These are phyloP conservation scores for Plasmodium malariae DNA, from an alignment of 169 alveolate genomes.

Conservation along the genomic window DNA sequence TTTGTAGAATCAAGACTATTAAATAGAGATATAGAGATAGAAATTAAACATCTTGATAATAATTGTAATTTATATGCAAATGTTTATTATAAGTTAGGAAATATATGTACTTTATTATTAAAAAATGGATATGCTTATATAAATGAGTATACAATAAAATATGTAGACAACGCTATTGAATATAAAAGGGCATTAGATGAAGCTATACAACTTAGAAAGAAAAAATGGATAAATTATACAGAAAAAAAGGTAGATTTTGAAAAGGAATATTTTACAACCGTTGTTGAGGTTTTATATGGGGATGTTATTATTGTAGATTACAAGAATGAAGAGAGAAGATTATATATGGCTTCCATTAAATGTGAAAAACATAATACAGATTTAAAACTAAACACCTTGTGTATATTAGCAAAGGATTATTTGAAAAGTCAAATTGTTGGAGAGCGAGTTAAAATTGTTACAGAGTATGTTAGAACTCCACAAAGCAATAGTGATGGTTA, in stretches of 20 bases:
- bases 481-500: constrained; percentile 76
- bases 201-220: constrained; percentile 59
- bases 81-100: constrained; percentile 58
- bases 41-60: constrained; percentile 59
- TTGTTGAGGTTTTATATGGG: constrained; percentile 70
- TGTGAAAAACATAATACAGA: constrained; percentile 74
- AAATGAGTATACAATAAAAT: constrained; percentile 70
- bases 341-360: constrained; percentile 61
- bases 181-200: constrained; percentile 71
- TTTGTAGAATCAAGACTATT: constrained; percentile 63
- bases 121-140: constrained; percentile 75
- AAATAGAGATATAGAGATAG: constrained; percentile 70
- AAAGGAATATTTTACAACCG: constrained; percentile 53
- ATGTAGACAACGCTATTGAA: constrained; percentile 57
- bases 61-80: constrained; percentile 65
- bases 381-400: constrained; percentile 42
- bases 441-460: constrained; percentile 51
- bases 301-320: constrained; percentile 73
- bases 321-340: constrained; percentile 73
- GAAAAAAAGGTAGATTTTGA: constrained; percentile 73
- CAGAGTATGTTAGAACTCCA: constrained; percentile 67
- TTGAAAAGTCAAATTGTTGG: constrained; percentile 45
- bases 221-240: constrained; percentile 63
- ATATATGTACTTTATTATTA: constrained; percentile 57
- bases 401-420: constrained; percentile 56